These are phyloP conservation scores for Larix kaempferi DNA, from an alignment of 75 land plant genomes.

Conservation along the genomic window DNA sequence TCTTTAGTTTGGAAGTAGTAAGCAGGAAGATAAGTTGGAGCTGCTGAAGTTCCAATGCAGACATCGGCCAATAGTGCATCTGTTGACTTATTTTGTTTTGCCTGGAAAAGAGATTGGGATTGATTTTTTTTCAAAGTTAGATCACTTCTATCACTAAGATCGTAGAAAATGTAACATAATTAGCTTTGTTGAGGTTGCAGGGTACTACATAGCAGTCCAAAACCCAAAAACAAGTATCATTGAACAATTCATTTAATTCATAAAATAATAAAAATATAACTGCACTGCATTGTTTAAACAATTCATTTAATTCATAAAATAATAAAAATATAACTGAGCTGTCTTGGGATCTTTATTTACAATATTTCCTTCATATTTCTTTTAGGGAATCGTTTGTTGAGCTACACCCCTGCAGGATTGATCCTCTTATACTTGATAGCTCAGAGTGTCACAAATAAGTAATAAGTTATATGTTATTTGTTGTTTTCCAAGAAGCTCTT, in stretches of 20 bases:
- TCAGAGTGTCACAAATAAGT: too few relatives aligned
- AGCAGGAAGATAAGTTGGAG: conserved; percentile 54
- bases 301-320: too few relatives aligned
- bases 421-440: too few relatives aligned
- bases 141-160: background rate
- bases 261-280: conserved; percentile 2
- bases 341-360: too few relatives aligned
- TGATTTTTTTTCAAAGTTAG: background rate
- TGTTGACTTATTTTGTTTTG: background rate
- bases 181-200: background rate
- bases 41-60: conserved; percentile 47
- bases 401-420: too few relatives aligned
- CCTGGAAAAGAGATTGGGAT: background rate
- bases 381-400: too few relatives aligned
- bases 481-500: too few relatives aligned
- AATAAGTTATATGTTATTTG: too few relatives aligned
- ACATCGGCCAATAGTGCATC: conserved; percentile 25
- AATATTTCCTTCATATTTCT: too few relatives aligned
- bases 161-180: background rate
- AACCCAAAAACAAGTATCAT: background rate
- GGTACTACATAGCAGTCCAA: background rate
- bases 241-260: background rate
- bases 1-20: conserved; percentile 25
- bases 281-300: too few relatives aligned
- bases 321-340: too few relatives aligned